A percentile compares a stretch with the other conserved stretches of the same genome.
phyloP scores from a whole-genome alignment of 805 yeast species.

The Starmera caribaea region DNA sequence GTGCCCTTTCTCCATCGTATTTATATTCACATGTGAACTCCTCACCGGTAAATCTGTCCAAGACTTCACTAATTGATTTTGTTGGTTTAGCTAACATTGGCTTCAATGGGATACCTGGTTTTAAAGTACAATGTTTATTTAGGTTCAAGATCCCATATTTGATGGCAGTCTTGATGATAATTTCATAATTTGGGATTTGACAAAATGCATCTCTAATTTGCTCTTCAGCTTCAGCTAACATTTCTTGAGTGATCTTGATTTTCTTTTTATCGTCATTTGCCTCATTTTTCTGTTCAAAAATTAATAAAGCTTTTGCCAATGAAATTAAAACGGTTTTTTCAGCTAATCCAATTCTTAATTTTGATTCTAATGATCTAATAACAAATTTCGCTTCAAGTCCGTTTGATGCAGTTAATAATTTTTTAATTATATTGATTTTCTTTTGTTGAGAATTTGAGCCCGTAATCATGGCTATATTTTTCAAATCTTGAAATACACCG shows the following conservation, averaged over 20 bases:
- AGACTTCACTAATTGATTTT: slow-evolving; percentile 82
- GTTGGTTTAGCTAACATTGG: slow-evolving; percentile 99
- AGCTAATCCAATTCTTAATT: slow-evolving; percentile 85
- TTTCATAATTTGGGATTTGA: slow-evolving; percentile 83
- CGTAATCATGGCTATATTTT: slow-evolving; percentile 64
- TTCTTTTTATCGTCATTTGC: slow-evolving; percentile 18
- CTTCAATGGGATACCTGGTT: slow-evolving; percentile 90
- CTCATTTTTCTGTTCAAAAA: slow-evolving; percentile 38
- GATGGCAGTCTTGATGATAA: slow-evolving; percentile 57
- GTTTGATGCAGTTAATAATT: slow-evolving; percentile 77
- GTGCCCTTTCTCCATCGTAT: slow-evolving; percentile 97
- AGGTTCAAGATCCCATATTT: slow-evolving; percentile 60
- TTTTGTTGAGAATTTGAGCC: slow-evolving; percentile 77
- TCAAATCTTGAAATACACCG: slow-evolving; percentile 63
- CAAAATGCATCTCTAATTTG: slow-evolving; percentile 78
- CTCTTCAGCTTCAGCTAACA: slow-evolving; percentile 60
- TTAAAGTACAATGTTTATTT: slow-evolving; percentile 57
- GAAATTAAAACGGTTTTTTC: slow-evolving; percentile 85
- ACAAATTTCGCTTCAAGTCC: slow-evolving; percentile 85
- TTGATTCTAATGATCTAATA: slow-evolving; percentile 87
- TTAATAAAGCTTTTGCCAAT: slow-evolving; percentile 72
- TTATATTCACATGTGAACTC: slow-evolving; percentile 93
- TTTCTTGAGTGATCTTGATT: slow-evolving; percentile 26
- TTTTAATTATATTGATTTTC: slow-evolving; percentile 72
- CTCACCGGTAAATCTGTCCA: slow-evolving; percentile 79